Evolutionary conservation across 805 yeast species (phyloP).

Genomic region (Candida andamanensis): DNA sequence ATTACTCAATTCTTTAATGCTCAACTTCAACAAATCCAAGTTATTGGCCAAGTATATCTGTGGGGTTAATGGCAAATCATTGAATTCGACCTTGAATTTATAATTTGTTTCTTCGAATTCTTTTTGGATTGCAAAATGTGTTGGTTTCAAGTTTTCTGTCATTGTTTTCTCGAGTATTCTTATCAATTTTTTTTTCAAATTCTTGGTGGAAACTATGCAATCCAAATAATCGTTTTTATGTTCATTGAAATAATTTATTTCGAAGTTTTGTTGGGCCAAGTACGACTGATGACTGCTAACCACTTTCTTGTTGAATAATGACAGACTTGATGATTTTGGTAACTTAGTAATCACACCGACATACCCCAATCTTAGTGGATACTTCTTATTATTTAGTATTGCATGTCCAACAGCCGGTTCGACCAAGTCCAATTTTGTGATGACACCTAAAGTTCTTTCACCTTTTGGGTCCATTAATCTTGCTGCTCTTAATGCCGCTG

Average conservation of each 20-base stretch:
- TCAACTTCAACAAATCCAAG: slow-evolving; percentile 77
- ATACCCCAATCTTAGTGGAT: slow-evolving; percentile 93
- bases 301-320: slow-evolving; percentile 44
- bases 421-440: slow-evolving; percentile 89
- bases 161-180: slow-evolving; percentile 83
- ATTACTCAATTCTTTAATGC: slow-evolving; percentile 81
- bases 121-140: slow-evolving; percentile 76
- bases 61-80: slow-evolving; percentile 90
- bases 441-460: slow-evolving; percentile 92
- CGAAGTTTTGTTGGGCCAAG: slow-evolving; percentile 60
- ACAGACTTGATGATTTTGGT: slow-evolving; percentile 34
- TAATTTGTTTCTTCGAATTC: slow-evolving; percentile 93
- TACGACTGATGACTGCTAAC: slow-evolving; percentile 55
- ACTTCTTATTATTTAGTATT: slow-evolving; percentile 69
- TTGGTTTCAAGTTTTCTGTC: slow-evolving; percentile 85
- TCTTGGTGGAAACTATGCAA: slow-evolving; percentile 71
- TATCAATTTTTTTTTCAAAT: slow-evolving; percentile 75
- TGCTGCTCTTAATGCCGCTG: slow-evolving; percentile 89
- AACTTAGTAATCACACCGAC: slow-evolving; percentile 94
- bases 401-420: slow-evolving; percentile 66
- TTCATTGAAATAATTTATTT: slow-evolving; percentile 53
- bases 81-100: slow-evolving; percentile 92
- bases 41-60: slow-evolving; percentile 91
- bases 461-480: slow-evolving; percentile 89
- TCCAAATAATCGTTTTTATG: slow-evolving; percentile 55